These are phyloP conservation scores for Fusarium nanum DNA, from an alignment of 2,329 filamentous ascomycete species.

Conservation along the genomic window DNA sequence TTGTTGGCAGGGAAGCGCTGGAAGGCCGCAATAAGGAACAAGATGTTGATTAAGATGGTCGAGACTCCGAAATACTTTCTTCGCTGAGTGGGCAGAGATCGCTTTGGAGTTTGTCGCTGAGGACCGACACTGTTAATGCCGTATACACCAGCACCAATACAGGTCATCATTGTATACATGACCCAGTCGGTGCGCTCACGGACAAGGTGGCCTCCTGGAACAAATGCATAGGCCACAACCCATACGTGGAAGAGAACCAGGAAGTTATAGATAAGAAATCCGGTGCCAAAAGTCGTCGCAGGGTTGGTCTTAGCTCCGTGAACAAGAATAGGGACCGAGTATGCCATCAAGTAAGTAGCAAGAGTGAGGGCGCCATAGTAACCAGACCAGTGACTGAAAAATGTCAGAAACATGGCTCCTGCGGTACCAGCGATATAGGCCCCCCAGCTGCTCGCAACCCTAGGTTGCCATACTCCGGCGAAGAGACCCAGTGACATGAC, in stretches of 20 bases:
- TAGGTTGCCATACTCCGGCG: constrained; percentile 78
- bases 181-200: constrained; percentile 97
- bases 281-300: constrained; percentile 84
- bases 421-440: constrained; percentile 81
- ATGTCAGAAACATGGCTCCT: constrained; percentile 82
- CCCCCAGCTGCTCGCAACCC: constrained; percentile 79
- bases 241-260: constrained; percentile 97
- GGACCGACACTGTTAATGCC: constrained; percentile 69
- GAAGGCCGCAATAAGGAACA: constrained; percentile 85
- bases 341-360: constrained; percentile 83
- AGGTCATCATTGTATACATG: constrained; percentile 86
- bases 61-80: constrained; percentile 66
- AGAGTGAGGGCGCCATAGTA: constrained; percentile 85
- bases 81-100: constrained; percentile 55
- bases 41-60: constrained; percentile 79
- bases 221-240: constrained; percentile 98
- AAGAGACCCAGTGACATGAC: constrained; percentile 87
- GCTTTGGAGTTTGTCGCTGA: constrained; percentile 50
- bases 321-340: constrained; percentile 78
- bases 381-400: constrained; percentile 84
- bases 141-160: constrained; percentile 87
- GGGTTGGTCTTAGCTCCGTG: constrained; percentile 82
- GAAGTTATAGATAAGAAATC: constrained; percentile 92
- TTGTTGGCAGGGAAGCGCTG: constrained; percentile 92
- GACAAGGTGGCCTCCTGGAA: constrained; percentile 91